Base-by-base conservation (phyloP, 345 rosid species). In the Rhizophora apiculata region DNA sequence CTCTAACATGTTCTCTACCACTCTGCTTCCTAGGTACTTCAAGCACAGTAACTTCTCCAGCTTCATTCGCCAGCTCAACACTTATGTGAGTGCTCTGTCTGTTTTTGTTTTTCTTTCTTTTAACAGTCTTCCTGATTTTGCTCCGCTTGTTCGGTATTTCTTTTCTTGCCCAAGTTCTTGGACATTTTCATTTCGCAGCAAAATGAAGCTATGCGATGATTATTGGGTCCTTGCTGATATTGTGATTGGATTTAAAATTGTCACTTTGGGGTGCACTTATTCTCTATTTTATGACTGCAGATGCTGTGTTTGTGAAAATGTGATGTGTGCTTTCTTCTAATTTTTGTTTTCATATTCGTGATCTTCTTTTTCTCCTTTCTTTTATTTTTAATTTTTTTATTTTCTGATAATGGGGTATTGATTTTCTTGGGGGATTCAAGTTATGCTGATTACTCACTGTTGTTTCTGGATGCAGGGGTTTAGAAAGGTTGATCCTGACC, bases 401-500 rank as follows among this genome's bases (percentile, higher is more conserved):
- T 43, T 18, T 15, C 6, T 8, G 56, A 48, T 19, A 5, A 19
- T 1, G 27, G 24, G 7, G 29, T 31, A 10, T 10, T 18, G 11
- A 7, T 1, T 52, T 1, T 52, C 37, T 34, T 21, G 39, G 56
- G 8, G 11, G 26, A 22, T n/a, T 32, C 48, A 65, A 24, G 6
- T 1, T 20, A n/a, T 43, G 58, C 24, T 65, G 55, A 67, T 69
- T 21, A 6, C 30, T 26, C 22, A 7, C 24, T 73, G 36, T 58
- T 27, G 52, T 39, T 53, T 43, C 5, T 18, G 63, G 79, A 21
- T 74, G 65, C 82, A 90, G 97, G 98, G 98, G 24, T 91, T 94
- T 55, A 82, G 86, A 80, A 94, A 91, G 80, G 83, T 94, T 7
- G 92, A 94, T 81, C 90, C 97, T 8, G 97, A 94, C 46, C 77